Base-by-base conservation (phyloP, 495 filamentous ascomycete genomes). In the Cairneyella variabilis region DNA sequence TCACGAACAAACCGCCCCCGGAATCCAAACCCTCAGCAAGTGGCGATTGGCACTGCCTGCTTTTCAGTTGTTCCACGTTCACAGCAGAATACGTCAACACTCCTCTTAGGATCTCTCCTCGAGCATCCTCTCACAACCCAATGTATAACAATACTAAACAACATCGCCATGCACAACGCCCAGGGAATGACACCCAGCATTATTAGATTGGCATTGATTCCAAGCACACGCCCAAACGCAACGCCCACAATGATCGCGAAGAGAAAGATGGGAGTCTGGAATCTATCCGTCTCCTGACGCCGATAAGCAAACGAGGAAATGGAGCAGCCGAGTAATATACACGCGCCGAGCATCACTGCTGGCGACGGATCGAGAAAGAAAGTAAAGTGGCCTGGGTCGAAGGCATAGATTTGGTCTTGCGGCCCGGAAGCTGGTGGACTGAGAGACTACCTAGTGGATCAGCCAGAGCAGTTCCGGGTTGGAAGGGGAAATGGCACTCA, bases 251-350 rank as follows among this genome's bases (percentile, higher is more conserved):
- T 27, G 7, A 75, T 60, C 40, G 68, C 60, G 20, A 64, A 21
- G 23, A 66, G 17, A 40, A 72, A 76, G 7, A 76, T 61, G 11
- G 67, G 32, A 16, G 65, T 60, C 45, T 76, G 72, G 36, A 62
- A 66, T 3, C 46, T 65, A 26, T 77, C 73, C 28, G 62, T 30
- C n/a, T 65, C 64, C 45, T 71, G 69, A 10, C 68, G 58, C 30
- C 73, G 66, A 34, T 73, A 71, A 5, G 51, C 54, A 46, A 72
- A 76, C 18, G 71, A 75, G 2, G 75, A 76, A 2, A 76, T 64
- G 41, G 67, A 69, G 47, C 70, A 76, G 18, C 73, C 75, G 16
- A 76, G 61, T 12, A 71, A 56, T 18, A 76, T 46, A 48, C 71
- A 76, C n/a, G 70, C 70, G 22, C 56, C 57, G 22, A 76, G 69